phyloP scores from a whole-genome alignment of 2,329 filamentous ascomycete genomes.

The Clonostachys rosea region DNA sequence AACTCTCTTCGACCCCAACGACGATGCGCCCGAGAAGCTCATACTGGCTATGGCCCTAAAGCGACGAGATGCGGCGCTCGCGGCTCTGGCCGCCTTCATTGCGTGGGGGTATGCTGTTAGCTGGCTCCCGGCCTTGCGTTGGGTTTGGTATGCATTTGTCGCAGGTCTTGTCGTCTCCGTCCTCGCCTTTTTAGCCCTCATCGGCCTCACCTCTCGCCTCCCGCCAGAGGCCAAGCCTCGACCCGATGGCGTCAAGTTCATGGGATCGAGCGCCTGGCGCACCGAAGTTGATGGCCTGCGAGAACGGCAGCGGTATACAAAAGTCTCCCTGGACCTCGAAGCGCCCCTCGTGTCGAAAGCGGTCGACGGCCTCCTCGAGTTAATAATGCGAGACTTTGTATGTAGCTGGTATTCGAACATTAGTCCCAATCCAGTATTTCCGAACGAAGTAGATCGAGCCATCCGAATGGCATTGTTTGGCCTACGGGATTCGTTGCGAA shows the following conservation, averaged over 20 bases:
- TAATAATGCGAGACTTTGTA: slow-evolving; percentile 80
- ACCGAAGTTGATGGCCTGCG: slow-evolving; percentile 64
- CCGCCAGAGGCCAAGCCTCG: slow-evolving; percentile 31
- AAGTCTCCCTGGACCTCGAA: slow-evolving; percentile 66
- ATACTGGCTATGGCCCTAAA: slow-evolving; percentile 60
- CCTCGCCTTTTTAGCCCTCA: slow-evolving; percentile 40
- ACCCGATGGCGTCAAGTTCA: slow-evolving; percentile 51
- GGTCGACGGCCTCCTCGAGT: slow-evolving; percentile 72
- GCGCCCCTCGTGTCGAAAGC: slow-evolving; percentile 75
- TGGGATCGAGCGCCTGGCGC: slow-evolving; percentile 60
- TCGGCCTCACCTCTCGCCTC: slow-evolving; percentile 52
- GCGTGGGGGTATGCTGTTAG: slow-evolving; percentile 83
- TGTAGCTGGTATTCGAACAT: slow-evolving; percentile 85
- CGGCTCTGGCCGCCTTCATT: slow-evolving; percentile 67
- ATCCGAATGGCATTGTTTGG: slow-evolving; percentile 69
- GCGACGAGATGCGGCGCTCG: slow-evolving; percentile 67
- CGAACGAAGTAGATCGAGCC: slow-evolving; percentile 79
- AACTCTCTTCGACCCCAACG: no score
- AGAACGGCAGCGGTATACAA: slow-evolving; percentile 61
- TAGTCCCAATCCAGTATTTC: slow-evolving; percentile 73
- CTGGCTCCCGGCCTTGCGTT: slow-evolving; percentile 79
- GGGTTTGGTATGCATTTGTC: slow-evolving; percentile 79
- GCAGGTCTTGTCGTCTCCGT: slow-evolving; percentile 59
- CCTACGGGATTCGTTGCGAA: slow-evolving; percentile 67
- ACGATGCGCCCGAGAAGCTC: slow-evolving; percentile 22